Evolutionary conservation across 306 rosid species (phyloP), one percentile per base, ranked within the genome.

Genomic region (Sesbania bispinosa): DNA sequence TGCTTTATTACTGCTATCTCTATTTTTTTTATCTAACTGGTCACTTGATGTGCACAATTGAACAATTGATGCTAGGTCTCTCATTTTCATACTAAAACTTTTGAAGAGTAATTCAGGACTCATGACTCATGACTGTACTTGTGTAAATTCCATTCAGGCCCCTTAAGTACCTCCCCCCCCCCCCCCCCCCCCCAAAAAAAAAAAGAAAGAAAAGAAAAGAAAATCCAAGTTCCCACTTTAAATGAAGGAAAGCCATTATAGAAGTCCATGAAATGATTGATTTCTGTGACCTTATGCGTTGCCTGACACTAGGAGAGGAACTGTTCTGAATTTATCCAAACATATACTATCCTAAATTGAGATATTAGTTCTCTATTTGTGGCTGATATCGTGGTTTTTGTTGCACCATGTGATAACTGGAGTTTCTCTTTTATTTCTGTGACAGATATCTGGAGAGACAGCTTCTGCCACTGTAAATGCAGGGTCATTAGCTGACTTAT

Each of bases 381-480:
- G 27, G 30, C 19, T 51, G 19, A 30, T 35, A 36, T 27, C 8
- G 4, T 58, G 23, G 20, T 30, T 55, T 27, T 76, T 53, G 0
- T 48, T 19, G 24, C 14, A n/a, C 41, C 1, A 9, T 23, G 15
- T 42, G 15, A 9, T 55, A 82, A 65, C 6, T 59, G 13, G 21
- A 15, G 27, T 71, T 51, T 68, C 60, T 26, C 38, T 35, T 73
- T 19, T 35, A 50, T 30, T 60, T n/a, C 51, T 45, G 62, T 47
- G 35, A 23, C 81, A 93, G 98, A 86, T 94, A 7, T 94, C 98
- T 4, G 98, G 98, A 75, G 96, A 94, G 69, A 88, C 94, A 1
- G 98, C 97, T 51, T 90, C 98, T 72, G 85, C 96, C 10, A 94
- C 97, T 0, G 98, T 94, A 23, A 94, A 80, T 46, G 86, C 97